A percentile compares a stretch with the other conserved stretches of the same genome.
phyloP scores from a whole-genome alignment of 306 rosid genomes.

The Sesbania bispinosa region DNA sequence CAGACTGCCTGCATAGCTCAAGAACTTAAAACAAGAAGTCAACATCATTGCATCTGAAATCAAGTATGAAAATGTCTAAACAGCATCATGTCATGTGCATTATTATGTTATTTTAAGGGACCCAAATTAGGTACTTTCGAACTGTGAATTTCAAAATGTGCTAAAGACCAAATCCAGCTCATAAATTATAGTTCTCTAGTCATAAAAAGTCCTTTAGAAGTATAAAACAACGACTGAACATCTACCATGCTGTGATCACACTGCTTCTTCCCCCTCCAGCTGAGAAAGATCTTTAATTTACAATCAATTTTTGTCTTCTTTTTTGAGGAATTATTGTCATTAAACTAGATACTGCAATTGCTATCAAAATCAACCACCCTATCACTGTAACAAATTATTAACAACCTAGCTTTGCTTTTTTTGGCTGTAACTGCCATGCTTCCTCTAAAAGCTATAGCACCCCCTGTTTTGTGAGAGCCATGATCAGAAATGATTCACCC shows the following conservation, averaged over 20 bases:
- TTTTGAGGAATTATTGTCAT: constrained; percentile 4
- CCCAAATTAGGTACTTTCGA: constrained; percentile 10
- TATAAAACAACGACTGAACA: constrained; percentile 15
- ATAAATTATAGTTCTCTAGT: neutral
- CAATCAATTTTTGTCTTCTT: neutral
- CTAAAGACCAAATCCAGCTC: constrained; percentile 5
- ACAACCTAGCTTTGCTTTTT: neutral
- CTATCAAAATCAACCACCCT: neutral
- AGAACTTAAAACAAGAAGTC: constrained; percentile 30
- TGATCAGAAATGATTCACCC: neutral
- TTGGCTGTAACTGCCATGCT: neutral
- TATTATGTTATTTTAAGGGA: constrained; percentile 28
- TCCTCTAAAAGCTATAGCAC: neutral
- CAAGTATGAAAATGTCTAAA: constrained; percentile 4
- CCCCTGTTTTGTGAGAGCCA: constrained; percentile 1
- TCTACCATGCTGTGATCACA: neutral
- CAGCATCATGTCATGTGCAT: constrained; percentile 36
- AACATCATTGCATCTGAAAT: constrained; percentile 31
- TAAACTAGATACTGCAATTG: neutral
- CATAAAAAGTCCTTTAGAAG: constrained; percentile 9
- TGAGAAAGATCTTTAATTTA: constrained; percentile 5
- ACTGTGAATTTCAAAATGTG: constrained; percentile 15
- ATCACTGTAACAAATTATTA: neutral
- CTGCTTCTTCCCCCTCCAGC: neutral
- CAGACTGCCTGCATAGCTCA: constrained; percentile 12